Conservation (phyloP, 1,284 basidiomycete genomes). For the Cutaneotrichosporon curvatum region DNA sequence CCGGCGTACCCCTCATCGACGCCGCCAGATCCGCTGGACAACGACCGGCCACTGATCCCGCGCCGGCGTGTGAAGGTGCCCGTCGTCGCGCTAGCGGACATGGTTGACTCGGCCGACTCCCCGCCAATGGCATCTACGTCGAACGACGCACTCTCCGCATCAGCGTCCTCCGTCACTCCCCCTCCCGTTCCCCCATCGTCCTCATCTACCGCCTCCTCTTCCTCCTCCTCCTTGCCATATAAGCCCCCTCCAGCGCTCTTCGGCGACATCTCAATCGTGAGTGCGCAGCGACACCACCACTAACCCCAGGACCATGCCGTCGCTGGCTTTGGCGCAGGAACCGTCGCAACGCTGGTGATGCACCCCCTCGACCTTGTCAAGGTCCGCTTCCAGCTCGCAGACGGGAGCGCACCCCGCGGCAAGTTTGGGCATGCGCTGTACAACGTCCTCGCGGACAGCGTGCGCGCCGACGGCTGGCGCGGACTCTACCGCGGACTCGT, state of each 20-base stretch:
- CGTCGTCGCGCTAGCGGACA: too few species aligned
- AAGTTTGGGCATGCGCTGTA: slow-evolving; percentile 73
- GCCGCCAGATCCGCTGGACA: background rate
- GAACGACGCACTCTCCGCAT: background rate
- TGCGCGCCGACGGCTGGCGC: slow-evolving; percentile 66
- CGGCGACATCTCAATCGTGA: slow-evolving; percentile 41
- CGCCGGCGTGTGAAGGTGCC: too few species aligned
- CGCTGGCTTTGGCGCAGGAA: slow-evolving; percentile 87
- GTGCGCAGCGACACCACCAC: slow-evolving; percentile 6
- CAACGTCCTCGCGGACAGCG: slow-evolving; percentile 65
- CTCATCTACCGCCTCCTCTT: background rate
- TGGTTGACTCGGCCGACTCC: too few species aligned
- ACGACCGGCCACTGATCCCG: background rate
- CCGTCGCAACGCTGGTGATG: slow-evolving; percentile 90
- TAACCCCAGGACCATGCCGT: slow-evolving; percentile 69
- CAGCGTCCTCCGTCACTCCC: background rate
- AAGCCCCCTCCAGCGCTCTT: slow-evolving; percentile 31
- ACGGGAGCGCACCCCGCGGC: slow-evolving; percentile 48
- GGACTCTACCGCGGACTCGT: slow-evolving; percentile 87
- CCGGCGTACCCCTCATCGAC: background rate
- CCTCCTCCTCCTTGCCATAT: background rate
- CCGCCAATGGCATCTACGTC: too few species aligned
- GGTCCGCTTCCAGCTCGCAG: slow-evolving; percentile 88
- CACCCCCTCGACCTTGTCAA: slow-evolving; percentile 97
- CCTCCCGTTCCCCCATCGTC: background rate